phyloP scores from a whole-genome alignment of 805 yeast genomes.

The Geotrichum ghanense region DNA sequence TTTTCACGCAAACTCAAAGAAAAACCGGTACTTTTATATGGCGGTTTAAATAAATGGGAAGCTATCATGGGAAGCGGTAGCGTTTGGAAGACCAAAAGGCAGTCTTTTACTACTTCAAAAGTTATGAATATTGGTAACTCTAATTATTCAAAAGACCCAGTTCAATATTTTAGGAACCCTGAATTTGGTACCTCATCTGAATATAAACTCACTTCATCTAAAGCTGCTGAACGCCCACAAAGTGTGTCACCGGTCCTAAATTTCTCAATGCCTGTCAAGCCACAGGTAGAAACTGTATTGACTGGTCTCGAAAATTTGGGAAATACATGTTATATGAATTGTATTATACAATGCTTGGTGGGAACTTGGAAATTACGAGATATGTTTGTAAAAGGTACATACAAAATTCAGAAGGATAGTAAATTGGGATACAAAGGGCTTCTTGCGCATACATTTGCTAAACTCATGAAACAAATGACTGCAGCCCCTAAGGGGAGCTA shows the following conservation, averaged over 20 bases:
- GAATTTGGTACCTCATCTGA: background rate
- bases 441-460: slow-evolving; percentile 57
- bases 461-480: slow-evolving; percentile 45
- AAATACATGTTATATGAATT: slow-evolving; percentile 89
- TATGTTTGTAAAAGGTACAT: slow-evolving; percentile 51
- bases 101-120: background rate
- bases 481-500: slow-evolving; percentile 32
- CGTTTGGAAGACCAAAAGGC: background rate
- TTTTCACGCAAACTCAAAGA: slow-evolving; percentile 27
- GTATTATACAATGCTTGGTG: slow-evolving; percentile 73
- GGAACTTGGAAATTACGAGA: slow-evolving; percentile 57
- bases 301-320: slow-evolving; percentile 77
- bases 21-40: slow-evolving; percentile 36
- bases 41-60: slow-evolving; percentile 44
- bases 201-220: background rate
- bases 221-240: background rate
- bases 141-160: background rate
- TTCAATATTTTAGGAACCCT: background rate
- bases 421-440: slow-evolving; percentile 73
- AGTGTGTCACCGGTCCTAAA: background rate
- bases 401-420: slow-evolving; percentile 59
- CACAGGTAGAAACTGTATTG: slow-evolving; percentile 29
- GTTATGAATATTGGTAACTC: background rate
- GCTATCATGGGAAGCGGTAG: slow-evolving; percentile 14
- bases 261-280: background rate